These are phyloP conservation scores for Fremontodendron californicum DNA, from an alignment of 345 rosid species.

Conservation along the genomic window DNA sequence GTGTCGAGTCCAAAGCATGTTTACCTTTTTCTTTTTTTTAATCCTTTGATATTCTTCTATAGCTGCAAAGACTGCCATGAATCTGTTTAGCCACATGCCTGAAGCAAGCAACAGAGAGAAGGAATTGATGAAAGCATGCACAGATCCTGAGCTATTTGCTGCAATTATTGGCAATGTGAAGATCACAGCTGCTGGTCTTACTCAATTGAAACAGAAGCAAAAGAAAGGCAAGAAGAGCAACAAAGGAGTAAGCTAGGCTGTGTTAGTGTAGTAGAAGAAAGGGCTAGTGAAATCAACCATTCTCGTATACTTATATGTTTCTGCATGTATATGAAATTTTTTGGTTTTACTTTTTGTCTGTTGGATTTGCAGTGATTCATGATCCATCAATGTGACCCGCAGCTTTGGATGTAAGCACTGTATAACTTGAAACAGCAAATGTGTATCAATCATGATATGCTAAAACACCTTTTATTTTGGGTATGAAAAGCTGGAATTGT, in stretches of 20 bases:
- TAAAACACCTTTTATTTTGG: too few relatives aligned
- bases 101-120: conserved; percentile 84
- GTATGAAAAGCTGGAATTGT: too few relatives aligned
- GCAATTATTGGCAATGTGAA: conserved; percentile 87
- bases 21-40: neutral
- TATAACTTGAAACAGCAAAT: too few relatives aligned
- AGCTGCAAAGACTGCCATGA: conserved; percentile 94
- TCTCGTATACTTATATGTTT: neutral
- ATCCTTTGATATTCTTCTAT: neutral
- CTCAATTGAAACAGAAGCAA: conserved; percentile 94
- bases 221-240: conserved; percentile 78
- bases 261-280: too few relatives aligned
- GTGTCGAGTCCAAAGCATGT: neutral
- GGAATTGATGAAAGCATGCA: conserved; percentile 94
- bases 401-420: too few relatives aligned
- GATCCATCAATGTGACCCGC: neutral
- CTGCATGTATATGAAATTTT: neutral
- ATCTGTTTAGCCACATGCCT: conserved; percentile 78
- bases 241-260: neutral
- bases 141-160: conserved; percentile 89
- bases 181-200: conserved; percentile 86
- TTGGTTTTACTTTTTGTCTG: too few relatives aligned
- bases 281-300: neutral
- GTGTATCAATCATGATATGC: too few relatives aligned
- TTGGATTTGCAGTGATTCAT: neutral